phyloP scores from a whole-genome alignment of 805 yeast species.

The Starmerella sp. region DNA sequence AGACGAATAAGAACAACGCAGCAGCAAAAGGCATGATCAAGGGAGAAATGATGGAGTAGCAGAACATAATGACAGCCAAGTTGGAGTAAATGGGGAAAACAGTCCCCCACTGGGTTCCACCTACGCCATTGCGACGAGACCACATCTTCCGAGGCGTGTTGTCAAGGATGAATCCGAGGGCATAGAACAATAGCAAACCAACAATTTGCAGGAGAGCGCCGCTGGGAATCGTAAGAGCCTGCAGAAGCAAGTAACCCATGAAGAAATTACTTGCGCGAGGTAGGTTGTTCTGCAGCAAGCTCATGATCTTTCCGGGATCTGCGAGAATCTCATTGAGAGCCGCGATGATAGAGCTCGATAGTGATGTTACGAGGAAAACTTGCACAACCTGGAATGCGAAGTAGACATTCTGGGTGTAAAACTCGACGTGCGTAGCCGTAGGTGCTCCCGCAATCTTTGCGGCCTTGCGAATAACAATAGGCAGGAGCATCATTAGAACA shows the following conservation, averaged over 20 bases:
- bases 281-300: slow-evolving; percentile 57
- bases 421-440: slow-evolving; percentile 61
- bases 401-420: slow-evolving; percentile 77
- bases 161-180: slow-evolving; percentile 62
- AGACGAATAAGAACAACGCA: slow-evolving; percentile 58
- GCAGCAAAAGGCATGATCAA: slow-evolving; percentile 64
- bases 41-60: slow-evolving; percentile 79
- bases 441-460: slow-evolving; percentile 66
- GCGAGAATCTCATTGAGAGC: slow-evolving; percentile 65
- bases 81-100: slow-evolving; percentile 69
- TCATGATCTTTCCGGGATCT: slow-evolving; percentile 59
- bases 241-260: slow-evolving; percentile 67
- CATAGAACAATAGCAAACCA: slow-evolving; percentile 56
- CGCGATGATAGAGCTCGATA: slow-evolving; percentile 71
- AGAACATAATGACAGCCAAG: slow-evolving; percentile 57
- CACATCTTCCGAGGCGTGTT: slow-evolving; percentile 87
- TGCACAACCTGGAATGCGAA: slow-evolving; percentile 86
- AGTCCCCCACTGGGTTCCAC: slow-evolving; percentile 69
- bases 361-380: slow-evolving; percentile 73
- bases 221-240: slow-evolving; percentile 71
- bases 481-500: slow-evolving; percentile 73
- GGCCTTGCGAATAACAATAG: slow-evolving; percentile 66
- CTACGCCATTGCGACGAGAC: slow-evolving; percentile 56
- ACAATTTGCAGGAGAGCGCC: slow-evolving; percentile 67
- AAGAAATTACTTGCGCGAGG: slow-evolving; percentile 90